Base-by-base conservation (phyloP, 1,284 basidiomycete genomes). In the Puccinia novopanici region DNA sequence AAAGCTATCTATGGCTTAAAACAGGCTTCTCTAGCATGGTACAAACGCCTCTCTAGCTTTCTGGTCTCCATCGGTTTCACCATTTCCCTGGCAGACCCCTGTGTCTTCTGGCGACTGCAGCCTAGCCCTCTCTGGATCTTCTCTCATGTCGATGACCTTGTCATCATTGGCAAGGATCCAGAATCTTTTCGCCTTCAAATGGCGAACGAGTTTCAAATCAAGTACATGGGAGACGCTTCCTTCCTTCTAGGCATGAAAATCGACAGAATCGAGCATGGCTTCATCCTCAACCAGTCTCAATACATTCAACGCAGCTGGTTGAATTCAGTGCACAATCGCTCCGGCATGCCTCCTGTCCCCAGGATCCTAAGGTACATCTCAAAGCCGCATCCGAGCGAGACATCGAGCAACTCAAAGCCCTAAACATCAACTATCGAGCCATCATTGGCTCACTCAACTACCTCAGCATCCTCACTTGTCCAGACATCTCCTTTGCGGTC, bases 1-100 rank as follows among this genome's bases (percentile, higher is more conserved):
- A 75, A 75, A n/a, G 54, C 72, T 6, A 37, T 75, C 22, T 61
- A 75, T 24, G 54, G 72, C 22, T n/a, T 75, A 0, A 75, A 61
- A 27, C 72, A 75, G 45, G 52, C 52, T 1, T 52, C 72, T 24
- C 72, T 59, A 5, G 27, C 34, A 9, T 75, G 72, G 30, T 75
- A 61, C 22, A 59, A 45, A 12, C 8, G 17, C 10, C 59, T 61
- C 24, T 3, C 4, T 30, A 2, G 24, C 27, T 57, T 24, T 8
- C 24, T 27, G n/a, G 9, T 1, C 24, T 19, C 2, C 1, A 19
- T 61, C 17, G 59, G 34, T 9, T 61, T 61, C 17, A 6, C 17
- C 0, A 61, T 61, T 12, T 27, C 17, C 0, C 15, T 61, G 2
- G 27, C 30, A 17, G 59, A 61, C 30, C 59, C 30, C 0, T 59